Conservation (phyloP, 2,329 filamentous ascomycete genomes). For the Neonectria punicea region DNA sequence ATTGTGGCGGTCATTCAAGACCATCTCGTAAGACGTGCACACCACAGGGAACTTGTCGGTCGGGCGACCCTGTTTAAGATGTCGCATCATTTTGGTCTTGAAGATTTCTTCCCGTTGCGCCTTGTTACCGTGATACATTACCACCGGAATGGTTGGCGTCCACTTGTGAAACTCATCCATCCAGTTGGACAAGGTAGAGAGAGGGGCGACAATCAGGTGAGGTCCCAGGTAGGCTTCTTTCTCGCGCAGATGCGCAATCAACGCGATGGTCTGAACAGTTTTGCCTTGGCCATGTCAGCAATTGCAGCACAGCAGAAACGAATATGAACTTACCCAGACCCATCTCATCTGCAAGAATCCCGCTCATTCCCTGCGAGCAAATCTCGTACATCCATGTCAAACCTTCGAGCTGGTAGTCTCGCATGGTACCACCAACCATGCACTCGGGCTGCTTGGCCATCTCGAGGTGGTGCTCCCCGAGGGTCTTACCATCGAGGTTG, state of each 20-base stretch:
- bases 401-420: conserved; percentile 93
- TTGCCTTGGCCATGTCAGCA: conserved; percentile 66
- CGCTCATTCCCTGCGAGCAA: conserved; percentile 83
- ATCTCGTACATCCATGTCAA: conserved; percentile 95
- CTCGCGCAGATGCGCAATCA: conserved; percentile 88
- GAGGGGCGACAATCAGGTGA: conserved; percentile 87
- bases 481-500: conserved; percentile 66
- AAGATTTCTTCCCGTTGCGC: conserved; percentile 81
- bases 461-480: conserved; percentile 74
- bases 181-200: conserved; percentile 96
- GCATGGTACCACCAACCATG: conserved; percentile 89
- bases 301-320: not conserved
- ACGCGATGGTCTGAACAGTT: conserved; percentile 89
- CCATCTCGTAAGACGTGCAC: conserved; percentile 96
- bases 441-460: conserved; percentile 88
- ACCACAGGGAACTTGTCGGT: conserved; percentile 84
- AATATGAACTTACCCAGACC: conserved; percentile 67
- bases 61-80: conserved; percentile 70
- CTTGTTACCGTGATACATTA: conserved; percentile 90
- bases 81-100: conserved; percentile 73
- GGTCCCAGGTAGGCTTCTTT: conserved; percentile 85
- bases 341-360: conserved; percentile 95
- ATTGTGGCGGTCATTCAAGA: conserved; percentile 86
- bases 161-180: conserved; percentile 92
- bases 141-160: conserved; percentile 87